These are phyloP conservation scores for Pleurotus ostreatus DNA, from an alignment of 768 basidiomycete species.

Conservation along the genomic window DNA sequence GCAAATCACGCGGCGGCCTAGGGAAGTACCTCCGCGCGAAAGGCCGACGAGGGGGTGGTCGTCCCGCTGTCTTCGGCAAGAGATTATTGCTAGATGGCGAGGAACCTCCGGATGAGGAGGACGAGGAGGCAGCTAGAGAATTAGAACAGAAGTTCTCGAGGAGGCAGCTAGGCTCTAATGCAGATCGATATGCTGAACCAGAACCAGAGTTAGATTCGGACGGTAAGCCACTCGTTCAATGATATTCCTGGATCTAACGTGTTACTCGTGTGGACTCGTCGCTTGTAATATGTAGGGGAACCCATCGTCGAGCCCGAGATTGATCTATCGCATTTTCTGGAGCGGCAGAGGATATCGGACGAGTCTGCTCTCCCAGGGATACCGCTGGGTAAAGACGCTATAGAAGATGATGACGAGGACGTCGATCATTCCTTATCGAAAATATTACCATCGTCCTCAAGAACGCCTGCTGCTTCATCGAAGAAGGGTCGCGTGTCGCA, in stretches of 20 bases:
- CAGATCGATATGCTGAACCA: conserved; percentile 69
- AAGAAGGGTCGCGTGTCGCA: conserved; percentile 62
- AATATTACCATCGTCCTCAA: conserved; percentile 32
- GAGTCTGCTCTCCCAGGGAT: not conserved
- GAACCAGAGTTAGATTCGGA: conserved; percentile 69
- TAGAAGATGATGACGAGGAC: conserved; percentile 35
- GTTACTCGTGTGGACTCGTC: not conserved
- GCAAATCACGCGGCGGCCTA: conserved; percentile 61
- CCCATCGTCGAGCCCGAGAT: conserved; percentile 67
- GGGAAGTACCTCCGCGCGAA: conserved; percentile 74
- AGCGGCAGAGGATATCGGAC: conserved; percentile 52
- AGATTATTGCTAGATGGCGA: conserved; percentile 64
- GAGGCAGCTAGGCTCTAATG: conserved; percentile 64
- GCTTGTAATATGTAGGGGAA: conserved; percentile 41
- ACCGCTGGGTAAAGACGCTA: conserved; percentile 18
- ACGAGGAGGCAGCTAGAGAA: conserved; percentile 49
- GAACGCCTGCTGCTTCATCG: conserved; percentile 15
- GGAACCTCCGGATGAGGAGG: conserved; percentile 30
- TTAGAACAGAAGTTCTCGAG: conserved; percentile 46
- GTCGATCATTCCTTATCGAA: conserved; percentile 58
- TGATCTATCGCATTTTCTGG: conserved; percentile 65
- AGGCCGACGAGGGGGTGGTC: conserved; percentile 54
- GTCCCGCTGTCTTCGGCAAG: conserved; percentile 62
- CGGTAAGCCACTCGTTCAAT: conserved; percentile 34
- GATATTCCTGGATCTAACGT: not conserved